phyloP scores from a whole-genome alignment of 805 yeast species.

The Myxozyma sirexii region DNA sequence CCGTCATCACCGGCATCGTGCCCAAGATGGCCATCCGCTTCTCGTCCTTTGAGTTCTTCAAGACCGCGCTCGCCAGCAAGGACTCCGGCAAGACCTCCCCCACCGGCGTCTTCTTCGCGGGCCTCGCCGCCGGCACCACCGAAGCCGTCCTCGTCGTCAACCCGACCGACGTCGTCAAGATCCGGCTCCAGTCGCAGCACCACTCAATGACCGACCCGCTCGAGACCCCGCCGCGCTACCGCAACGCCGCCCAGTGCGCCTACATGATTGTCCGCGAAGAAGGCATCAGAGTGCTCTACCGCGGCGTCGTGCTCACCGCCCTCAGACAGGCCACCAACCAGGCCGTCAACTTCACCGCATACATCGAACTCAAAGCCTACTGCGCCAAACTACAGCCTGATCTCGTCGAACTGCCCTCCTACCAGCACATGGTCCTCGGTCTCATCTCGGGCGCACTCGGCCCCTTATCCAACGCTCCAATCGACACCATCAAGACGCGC shows the following conservation, averaged over 20 bases:
- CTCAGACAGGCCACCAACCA: constrained; percentile 98
- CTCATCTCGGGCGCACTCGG: constrained; percentile 95
- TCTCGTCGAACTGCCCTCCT: constrained; percentile 75
- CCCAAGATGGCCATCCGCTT: constrained; percentile 98
- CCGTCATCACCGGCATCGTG: constrained; percentile 94
- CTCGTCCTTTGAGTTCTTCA: constrained; percentile 88
- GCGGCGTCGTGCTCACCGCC: constrained; percentile 95
- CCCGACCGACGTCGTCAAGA: constrained; percentile 97
- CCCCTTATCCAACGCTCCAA: constrained; percentile 95
- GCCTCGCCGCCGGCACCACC: constrained; percentile 96
- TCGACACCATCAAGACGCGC: constrained; percentile 95
- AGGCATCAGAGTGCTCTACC: constrained; percentile 83
- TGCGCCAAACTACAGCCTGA: constrained; percentile 57
- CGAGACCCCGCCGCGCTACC: constrained; percentile 72
- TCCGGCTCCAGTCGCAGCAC: constrained; percentile 92
- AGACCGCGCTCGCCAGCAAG: constrained; percentile 57
- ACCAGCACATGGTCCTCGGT: constrained; percentile 93
- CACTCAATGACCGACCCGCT: constrained; percentile 85
- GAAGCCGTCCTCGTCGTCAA: constrained; percentile 94
- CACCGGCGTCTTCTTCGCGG: constrained; percentile 79
- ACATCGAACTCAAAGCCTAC: constrained; percentile 76
- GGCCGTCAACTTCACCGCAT: constrained; percentile 96
- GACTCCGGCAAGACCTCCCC: constrained; percentile 55
- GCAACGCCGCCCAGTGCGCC: constrained; percentile 90
- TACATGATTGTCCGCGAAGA: constrained; percentile 84